Base-by-base conservation (phyloP, 129 eudicot genomes). In the Centella asiatica region DNA sequence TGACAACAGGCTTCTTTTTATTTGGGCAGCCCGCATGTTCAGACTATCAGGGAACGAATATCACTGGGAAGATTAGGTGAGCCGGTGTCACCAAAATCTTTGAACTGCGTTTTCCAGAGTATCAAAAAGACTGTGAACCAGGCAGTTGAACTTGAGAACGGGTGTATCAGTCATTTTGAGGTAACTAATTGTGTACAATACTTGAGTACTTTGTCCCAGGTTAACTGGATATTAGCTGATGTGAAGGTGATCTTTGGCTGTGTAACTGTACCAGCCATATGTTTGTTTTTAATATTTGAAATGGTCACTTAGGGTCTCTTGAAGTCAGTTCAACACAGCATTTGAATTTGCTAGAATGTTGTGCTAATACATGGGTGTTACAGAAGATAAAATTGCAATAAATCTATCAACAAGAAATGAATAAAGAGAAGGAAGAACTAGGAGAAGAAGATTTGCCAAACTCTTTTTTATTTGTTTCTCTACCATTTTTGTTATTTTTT, bases 1-100 rank as follows among this genome's bases (percentile, higher is more conserved):
- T 70, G 54, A 74, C 44, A 50, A 59, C 27, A 45, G 45, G 70
- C 39, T 67, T 70, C 44, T 42, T 81, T 63, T 69, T 62, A 57
- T 84, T 57, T 79, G 77, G n/a, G 51, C 87, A 93, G 99, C 69
- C 99, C 99, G 28, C 99, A 88, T 80, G 76, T 93, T 29, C 88
- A 50, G 62, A 77, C 89, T 65, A 88, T 93, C 57, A 78, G 95
- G 72, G 99, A 93, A 70, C 88, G 99, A 52, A 78, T 93, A 77
- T 78, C 83, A 10, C 18, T 93, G 57, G 99, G 99, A 68, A 78
- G 39, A 72, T 40, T 51, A 20, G 92, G 90, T 50, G 78, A 80
- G 44, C 93, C 87, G 8, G 89, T 93, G 36, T 76, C 96, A 34
- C 78, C 84, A 29, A 72, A 74, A 72, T 57, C 67, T 29, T 53